Conservation (phyloP, 352 stramenopile genomes). For the Blastocystis hominis region DNA sequence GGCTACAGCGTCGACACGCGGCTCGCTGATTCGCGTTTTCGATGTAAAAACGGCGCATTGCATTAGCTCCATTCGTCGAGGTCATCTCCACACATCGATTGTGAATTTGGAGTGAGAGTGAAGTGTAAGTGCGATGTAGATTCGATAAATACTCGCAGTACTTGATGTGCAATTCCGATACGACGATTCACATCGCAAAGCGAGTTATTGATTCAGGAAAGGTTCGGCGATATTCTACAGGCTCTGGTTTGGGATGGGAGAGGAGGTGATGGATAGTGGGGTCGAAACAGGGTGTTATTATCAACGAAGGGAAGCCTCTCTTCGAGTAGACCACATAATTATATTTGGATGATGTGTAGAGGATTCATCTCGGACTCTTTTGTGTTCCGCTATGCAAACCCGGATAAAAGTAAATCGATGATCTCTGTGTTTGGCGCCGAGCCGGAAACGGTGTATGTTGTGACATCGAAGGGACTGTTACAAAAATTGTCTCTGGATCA, state of each 20-base stretch:
- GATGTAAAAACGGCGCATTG: neutral
- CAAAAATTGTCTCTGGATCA: slow-evolving; percentile 4
- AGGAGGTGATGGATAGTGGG: neutral
- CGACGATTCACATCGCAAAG: slow-evolving; percentile 6
- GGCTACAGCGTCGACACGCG: neutral
- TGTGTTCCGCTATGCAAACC: neutral
- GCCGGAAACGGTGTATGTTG: slow-evolving; percentile 13
- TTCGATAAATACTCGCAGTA: slow-evolving; percentile 26
- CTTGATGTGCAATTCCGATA: slow-evolving; percentile 25
- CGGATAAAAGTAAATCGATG: slow-evolving; percentile 21
- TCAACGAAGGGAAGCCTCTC: neutral
- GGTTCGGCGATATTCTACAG: neutral
- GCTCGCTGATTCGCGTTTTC: slow-evolving; percentile 27
- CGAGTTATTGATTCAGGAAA: neutral
- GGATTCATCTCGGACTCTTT: slow-evolving; percentile 9
- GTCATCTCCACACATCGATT: neutral
- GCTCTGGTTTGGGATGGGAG: neutral
- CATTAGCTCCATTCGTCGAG: neutral
- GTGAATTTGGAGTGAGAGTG: neutral
- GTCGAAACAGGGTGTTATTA: neutral
- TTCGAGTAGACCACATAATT: neutral
- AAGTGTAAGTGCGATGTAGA: neutral
- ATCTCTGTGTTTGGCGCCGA: slow-evolving; percentile 13
- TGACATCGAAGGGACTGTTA: slow-evolving; percentile 27
- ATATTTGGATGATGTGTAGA: neutral